Evolutionary conservation across 306 rosid species (phyloP).

Genomic region (Casuarina cunninghamiana): DNA sequence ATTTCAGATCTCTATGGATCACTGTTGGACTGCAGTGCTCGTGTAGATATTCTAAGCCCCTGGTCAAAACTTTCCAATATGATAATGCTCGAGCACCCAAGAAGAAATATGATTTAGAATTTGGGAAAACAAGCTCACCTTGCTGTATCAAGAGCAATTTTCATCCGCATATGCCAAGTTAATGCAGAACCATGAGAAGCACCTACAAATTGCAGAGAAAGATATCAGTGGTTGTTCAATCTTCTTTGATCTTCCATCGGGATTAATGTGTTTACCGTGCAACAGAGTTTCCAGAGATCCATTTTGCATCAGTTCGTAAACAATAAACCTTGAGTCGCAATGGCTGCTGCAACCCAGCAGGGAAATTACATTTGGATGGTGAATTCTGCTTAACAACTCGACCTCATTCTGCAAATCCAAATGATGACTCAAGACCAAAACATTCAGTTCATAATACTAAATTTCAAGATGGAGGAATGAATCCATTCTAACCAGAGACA

Average conservation of each 20-base stretch:
- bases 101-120: conserved; percentile 2
- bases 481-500: background rate
- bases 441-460: background rate
- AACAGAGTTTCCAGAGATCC: conserved; percentile 85
- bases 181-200: conserved; percentile 76
- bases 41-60: conserved; percentile 90
- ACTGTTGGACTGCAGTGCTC: conserved; percentile 82
- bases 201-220: conserved; percentile 40
- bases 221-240: conserved; percentile 5
- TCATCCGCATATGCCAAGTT: conserved; percentile 94
- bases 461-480: background rate
- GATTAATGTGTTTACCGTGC: conserved; percentile 57
- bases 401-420: conserved; percentile 83
- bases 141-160: conserved; percentile 92
- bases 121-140: conserved; percentile 48
- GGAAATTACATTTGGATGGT: conserved; percentile 75
- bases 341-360: conserved; percentile 69
- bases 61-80: conserved; percentile 44
- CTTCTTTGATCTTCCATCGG: conserved; percentile 1
- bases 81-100: conserved; percentile 21
- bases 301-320: conserved; percentile 82
- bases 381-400: conserved; percentile 66
- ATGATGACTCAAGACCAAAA: conserved; percentile 9
- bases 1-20: conserved; percentile 94
- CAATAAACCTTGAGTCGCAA: conserved; percentile 55